Percentiles rank a stretch among this genome's conserved stretches.
phyloP scores from a whole-genome alignment of 2,329 filamentous ascomycete genomes.

The Penicillium glabrum region DNA sequence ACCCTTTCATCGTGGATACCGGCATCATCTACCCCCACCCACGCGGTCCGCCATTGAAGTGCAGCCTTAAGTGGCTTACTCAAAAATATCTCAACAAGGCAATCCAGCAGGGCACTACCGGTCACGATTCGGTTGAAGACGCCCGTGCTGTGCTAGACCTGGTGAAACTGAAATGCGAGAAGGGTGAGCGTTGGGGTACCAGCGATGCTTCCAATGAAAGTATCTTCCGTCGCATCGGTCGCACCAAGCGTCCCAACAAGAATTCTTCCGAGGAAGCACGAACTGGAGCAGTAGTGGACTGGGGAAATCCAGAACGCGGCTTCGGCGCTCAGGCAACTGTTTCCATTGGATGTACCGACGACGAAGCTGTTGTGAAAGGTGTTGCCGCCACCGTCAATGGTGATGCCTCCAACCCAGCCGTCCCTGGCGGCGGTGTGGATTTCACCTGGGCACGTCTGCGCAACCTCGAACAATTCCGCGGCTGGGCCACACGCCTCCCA shows the following conservation, averaged over 20 bases:
- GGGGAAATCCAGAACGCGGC: slow-evolving; percentile 72
- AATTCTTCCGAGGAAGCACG: slow-evolving; percentile 30
- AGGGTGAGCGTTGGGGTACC: slow-evolving; percentile 81
- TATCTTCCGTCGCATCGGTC: slow-evolving; percentile 78
- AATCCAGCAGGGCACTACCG: slow-evolving; percentile 77
- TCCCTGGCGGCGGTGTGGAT: slow-evolving; percentile 56
- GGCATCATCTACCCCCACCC: slow-evolving; percentile 87
- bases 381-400: slow-evolving; percentile 55
- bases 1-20: slow-evolving; percentile 93
- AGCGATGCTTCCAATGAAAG: slow-evolving; percentile 78
- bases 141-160: slow-evolving; percentile 88
- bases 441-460: slow-evolving; percentile 64
- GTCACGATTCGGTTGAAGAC: slow-evolving; percentile 92
- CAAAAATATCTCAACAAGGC: slow-evolving; percentile 83
- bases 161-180: slow-evolving; percentile 93
- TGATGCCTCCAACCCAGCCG: slow-evolving; percentile 42
- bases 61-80: slow-evolving; percentile 83
- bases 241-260: slow-evolving; percentile 50
- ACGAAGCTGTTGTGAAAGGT: slow-evolving; percentile 58
- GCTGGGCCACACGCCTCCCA: slow-evolving; percentile 57
- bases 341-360: slow-evolving; percentile 57
- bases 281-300: slow-evolving; percentile 71
- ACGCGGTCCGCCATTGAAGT: slow-evolving; percentile 84
- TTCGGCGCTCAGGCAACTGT: slow-evolving; percentile 58
- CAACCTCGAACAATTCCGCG: slow-evolving; percentile 59